Evolutionary conservation across 2,329 filamentous ascomycete genomes (phyloP).

Genomic region (Neopestalotiopsis sp.): DNA sequence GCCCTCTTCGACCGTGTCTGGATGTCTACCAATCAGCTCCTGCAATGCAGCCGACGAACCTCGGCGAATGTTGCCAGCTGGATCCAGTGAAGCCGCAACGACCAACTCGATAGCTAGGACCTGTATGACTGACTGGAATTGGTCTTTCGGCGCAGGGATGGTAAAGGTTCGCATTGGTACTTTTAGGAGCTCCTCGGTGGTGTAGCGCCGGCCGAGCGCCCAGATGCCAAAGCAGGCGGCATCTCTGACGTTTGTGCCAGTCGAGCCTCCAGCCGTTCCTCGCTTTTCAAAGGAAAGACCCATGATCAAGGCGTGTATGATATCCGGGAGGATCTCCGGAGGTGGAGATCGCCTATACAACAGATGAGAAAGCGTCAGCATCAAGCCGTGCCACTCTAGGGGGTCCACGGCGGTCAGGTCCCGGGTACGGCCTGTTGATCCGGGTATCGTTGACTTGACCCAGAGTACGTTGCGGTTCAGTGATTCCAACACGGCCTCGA

Average conservation of each 20-base stretch:
- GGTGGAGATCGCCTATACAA: constrained; percentile 86
- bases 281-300: constrained; percentile 90
- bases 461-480: constrained; percentile 65
- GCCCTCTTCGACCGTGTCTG: constrained; percentile 80
- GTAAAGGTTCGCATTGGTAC: constrained; percentile 58
- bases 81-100: constrained; percentile 82
- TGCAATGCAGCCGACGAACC: constrained; percentile 93
- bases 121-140: constrained; percentile 66
- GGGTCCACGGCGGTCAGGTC: constrained; percentile 80
- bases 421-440: constrained; percentile 44
- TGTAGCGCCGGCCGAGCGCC: constrained; percentile 88
- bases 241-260: constrained; percentile 91
- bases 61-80: constrained; percentile 89
- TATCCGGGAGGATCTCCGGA: constrained; percentile 69
- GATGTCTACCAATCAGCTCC: constrained; percentile 91
- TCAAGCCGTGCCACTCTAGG: constrained; percentile 90
- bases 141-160: constrained; percentile 43
- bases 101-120: constrained; percentile 82
- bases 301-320: constrained; percentile 77
- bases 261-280: constrained; percentile 80
- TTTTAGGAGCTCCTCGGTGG: constrained; percentile 74
- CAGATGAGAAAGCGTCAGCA: constrained; percentile 84
- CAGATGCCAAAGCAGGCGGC: constrained; percentile 96
- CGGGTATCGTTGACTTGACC: constrained; percentile 44
- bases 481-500: constrained; percentile 82